These are phyloP conservation scores for Agrocybe praecox DNA, from an alignment of 768 basidiomycete species.

Conservation along the genomic window DNA sequence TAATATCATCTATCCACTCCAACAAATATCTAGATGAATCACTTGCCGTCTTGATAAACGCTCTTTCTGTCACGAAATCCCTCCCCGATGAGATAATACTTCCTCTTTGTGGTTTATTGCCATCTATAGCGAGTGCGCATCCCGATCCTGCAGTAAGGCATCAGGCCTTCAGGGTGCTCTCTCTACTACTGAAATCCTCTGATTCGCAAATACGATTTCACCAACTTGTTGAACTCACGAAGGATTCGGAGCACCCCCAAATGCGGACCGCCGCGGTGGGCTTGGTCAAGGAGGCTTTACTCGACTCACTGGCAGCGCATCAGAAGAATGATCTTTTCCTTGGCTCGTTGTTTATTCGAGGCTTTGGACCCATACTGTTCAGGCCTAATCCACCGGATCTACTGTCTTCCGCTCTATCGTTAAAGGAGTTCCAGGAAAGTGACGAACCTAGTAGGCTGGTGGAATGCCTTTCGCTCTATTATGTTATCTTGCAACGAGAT, in stretches of 20 bases:
- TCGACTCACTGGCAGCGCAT: conserved; percentile 46
- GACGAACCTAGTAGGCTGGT: conserved; percentile 63
- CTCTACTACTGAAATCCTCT: conserved; percentile 49
- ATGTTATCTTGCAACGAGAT: conserved; percentile 64
- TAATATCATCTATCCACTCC: conserved; percentile 54
- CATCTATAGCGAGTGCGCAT: conserved; percentile 62
- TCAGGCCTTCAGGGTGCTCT: conserved; percentile 61
- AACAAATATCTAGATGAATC: conserved; percentile 60
- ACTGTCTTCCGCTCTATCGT: conserved; percentile 35
- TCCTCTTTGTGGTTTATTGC: conserved; percentile 52
- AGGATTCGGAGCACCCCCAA: conserved; percentile 54
- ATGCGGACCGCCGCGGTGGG: conserved; percentile 73
- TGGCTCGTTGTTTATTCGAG: conserved; percentile 54
- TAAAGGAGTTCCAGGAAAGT: conserved; percentile 52
- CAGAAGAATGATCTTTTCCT: conserved; percentile 43
- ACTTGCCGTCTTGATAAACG: conserved; percentile 54
- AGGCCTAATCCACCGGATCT: conserved; percentile 56
- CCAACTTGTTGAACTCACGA: conserved; percentile 55
- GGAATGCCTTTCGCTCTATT: conserved; percentile 71
- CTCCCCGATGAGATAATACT: conserved; percentile 47
- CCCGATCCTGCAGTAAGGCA: conserved; percentile 61
- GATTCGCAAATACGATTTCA: conserved; percentile 53
- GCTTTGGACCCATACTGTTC: conserved; percentile 64
- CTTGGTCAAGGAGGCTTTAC: conserved; percentile 65
- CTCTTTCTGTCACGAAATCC: conserved; percentile 21